Evolutionary conservation across 495 filamentous ascomycete genomes (phyloP), one percentile per base, ranked within the genome.

Genomic region (Sordaria brevicollis): DNA sequence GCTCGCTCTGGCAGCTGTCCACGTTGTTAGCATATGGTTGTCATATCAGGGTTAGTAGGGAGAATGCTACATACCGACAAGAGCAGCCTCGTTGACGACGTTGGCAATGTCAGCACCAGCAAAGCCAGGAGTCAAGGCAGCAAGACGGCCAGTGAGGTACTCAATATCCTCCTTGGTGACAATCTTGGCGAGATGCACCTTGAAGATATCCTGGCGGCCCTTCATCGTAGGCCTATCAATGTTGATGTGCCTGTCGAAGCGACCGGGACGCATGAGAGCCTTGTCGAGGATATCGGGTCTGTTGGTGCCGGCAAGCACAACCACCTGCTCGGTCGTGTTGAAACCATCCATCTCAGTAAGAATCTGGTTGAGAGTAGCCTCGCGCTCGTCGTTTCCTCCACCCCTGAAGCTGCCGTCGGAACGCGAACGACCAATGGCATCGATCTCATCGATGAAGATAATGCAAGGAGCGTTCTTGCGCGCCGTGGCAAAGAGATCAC

Each of bases 331-430:
- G 1, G 91, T 88, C 9, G 95, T 98, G 77, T 97, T 98, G 88
- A 98, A 98, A 67, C 95, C 95, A 78, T 99, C 95, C 95, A 99
- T 99, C 78, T 99, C 96, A 1, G 95, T 99, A 66, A 99, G 85
- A 69, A 99, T 97, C 81, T 99, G 95, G 79, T 99, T 99, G 43
- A 99, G 88, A 2, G 95, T 99, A 65, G 91, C 91, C 79, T 99
- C 95, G 75, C 95, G 89, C 83, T 99, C 95, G 76, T 98, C 96
- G 75, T 97, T 98, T 67, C 95, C 95, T 71, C 95, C 95, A 69
- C 90, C 88, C 67, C 89, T 89, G 72, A 85, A 89, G 39, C 85
- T 82, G 62, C 83, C 81, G 73, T 93, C 92, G 1, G 90, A 83
- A 80, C 95, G 88, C 38, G 93, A 89, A 79, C 93, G 93, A 77